A percentile compares a stretch with the other conserved stretches of the same genome.
Evolutionary conservation across 306 rosid species (phyloP).

Genomic region (Gastrolobium villosum): DNA sequence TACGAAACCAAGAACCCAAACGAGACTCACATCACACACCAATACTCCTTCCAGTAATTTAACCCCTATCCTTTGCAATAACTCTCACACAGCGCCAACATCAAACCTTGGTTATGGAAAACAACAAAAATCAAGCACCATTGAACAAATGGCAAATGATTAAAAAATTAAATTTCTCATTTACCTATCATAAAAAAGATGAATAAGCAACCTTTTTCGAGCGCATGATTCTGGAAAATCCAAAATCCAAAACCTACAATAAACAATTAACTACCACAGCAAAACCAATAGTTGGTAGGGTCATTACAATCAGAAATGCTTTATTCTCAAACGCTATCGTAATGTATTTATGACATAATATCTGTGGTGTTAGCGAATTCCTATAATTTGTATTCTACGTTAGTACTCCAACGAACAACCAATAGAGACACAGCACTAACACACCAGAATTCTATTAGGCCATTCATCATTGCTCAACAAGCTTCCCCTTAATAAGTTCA

Average conservation of each 20-base stretch:
- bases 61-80: too few species aligned
- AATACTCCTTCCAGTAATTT: too few species aligned
- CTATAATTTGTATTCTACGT: background rate
- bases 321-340: background rate
- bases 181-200: background rate
- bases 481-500: background rate
- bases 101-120: background rate
- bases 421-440: background rate
- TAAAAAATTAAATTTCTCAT: background rate
- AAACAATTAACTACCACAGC: background rate
- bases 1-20: too few species aligned
- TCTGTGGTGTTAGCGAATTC: background rate
- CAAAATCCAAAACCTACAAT: background rate
- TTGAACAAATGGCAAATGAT: background rate
- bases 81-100: too few species aligned
- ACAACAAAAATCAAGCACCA: background rate
- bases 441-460: background rate
- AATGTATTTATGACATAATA: conserved; percentile 17
- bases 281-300: background rate
- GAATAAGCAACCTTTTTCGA: background rate
- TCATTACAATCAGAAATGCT: background rate
- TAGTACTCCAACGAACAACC: background rate
- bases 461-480: conserved; percentile 19
- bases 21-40: too few species aligned
- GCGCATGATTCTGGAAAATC: conserved; percentile 1